Conservation (phyloP, 148 eudicot species). For the Hydrangea macrophylla region DNA sequence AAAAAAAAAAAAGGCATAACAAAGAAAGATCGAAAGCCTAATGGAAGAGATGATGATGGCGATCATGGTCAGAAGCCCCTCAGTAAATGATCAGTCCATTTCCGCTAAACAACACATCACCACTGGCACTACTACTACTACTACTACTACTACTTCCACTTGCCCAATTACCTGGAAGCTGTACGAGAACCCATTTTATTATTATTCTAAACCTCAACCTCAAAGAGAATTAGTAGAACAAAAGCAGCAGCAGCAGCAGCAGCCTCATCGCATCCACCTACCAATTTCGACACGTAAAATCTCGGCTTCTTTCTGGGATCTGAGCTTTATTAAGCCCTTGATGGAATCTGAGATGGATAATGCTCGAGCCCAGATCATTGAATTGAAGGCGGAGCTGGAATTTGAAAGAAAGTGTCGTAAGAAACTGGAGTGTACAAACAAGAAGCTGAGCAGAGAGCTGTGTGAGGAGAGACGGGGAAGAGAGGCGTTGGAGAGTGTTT, state of each 20-base stretch:
- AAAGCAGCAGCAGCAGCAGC: conserved; percentile 8
- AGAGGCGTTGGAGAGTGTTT: conserved; percentile 40
- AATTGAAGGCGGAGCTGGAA: conserved; percentile 51
- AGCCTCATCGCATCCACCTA: conserved; percentile 34
- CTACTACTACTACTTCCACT: conserved; percentile 25
- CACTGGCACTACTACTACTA: too few species aligned
- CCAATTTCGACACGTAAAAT: conserved; percentile 36
- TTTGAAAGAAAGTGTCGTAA: conserved; percentile 52
- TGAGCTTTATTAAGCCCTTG: conserved; percentile 39
- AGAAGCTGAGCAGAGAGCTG: conserved; percentile 42
- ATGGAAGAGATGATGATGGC: conserved; percentile 34
- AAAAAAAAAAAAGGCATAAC: not conserved
- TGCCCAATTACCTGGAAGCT: conserved; percentile 71
- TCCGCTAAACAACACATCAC: conserved; percentile 24
- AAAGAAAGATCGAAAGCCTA: conserved; percentile 1
- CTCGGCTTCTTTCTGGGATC: conserved; percentile 44
- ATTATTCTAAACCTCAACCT: conserved; percentile 8
- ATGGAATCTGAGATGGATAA: conserved; percentile 46
- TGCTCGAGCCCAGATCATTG: conserved; percentile 40
- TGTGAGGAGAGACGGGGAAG: conserved; percentile 43
- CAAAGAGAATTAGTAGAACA: not conserved
- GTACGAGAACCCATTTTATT: conserved; percentile 68
- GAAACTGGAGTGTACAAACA: conserved; percentile 45
- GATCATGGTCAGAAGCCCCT: conserved; percentile 28
- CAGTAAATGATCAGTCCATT: conserved; percentile 23